A percentile compares a stretch with the other conserved stretches of the same genome.
Evolutionary conservation across 2,329 filamentous ascomycete genomes (phyloP).

Genomic region (Ophiosphaerella herpotricha): DNA sequence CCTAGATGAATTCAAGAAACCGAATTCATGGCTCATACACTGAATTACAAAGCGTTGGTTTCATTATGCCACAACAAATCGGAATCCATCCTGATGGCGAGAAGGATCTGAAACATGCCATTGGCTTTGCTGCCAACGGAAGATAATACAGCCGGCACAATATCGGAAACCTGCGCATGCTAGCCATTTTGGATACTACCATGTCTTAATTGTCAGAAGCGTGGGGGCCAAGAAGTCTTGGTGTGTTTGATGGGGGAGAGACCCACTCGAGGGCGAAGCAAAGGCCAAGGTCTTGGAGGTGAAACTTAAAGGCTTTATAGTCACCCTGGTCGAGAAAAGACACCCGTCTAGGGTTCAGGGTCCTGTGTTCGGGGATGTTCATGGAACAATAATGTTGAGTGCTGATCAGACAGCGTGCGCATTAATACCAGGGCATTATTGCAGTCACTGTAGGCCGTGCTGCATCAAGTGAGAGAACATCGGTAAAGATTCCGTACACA

Average conservation of each 20-base stretch:
- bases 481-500: background rate
- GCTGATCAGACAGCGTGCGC: background rate
- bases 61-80: background rate
- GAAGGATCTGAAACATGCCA: constrained; percentile 7
- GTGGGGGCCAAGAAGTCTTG: constrained; percentile 14
- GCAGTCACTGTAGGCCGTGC: background rate
- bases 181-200: background rate
- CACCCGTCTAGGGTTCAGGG: background rate
- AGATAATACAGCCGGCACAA: background rate
- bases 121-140: constrained; percentile 4
- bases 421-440: background rate
- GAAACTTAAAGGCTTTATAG: background rate
- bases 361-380: background rate
- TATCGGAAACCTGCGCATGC: background rate
- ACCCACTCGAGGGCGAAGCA: background rate
- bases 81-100: background rate
- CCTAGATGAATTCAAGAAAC: too few species aligned
- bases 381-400: constrained; percentile 4
- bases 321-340: background rate
- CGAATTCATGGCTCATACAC: too few species aligned
- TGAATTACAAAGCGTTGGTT: too few species aligned
- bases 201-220: constrained; percentile 12
- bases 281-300: background rate
- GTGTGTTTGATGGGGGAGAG: constrained; percentile 1
- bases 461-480: background rate